Conservation (phyloP, 805 yeast genomes). For the Candida orba region DNA sequence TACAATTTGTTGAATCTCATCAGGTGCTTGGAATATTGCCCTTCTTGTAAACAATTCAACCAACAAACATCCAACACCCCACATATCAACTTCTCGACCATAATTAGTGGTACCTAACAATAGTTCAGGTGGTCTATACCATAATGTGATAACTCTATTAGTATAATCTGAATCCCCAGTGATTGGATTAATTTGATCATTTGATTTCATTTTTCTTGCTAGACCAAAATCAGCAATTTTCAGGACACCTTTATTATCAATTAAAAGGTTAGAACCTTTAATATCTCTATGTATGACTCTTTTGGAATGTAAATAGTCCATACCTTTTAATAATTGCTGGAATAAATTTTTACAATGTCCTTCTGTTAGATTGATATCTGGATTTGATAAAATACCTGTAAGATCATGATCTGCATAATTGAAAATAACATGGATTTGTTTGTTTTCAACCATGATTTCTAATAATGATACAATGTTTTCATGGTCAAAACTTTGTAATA, state of each 20-base stretch:
- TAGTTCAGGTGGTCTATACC: conserved; percentile 97
- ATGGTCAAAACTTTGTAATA: conserved; percentile 78
- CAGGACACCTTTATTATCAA: conserved; percentile 53
- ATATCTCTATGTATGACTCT: conserved; percentile 74
- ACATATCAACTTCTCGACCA: conserved; percentile 85
- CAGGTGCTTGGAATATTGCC: conserved; percentile 82
- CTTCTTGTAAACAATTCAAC: conserved; percentile 69
- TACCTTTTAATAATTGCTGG: conserved; percentile 59
- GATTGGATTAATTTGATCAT: conserved; percentile 36
- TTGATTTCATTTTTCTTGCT: conserved; percentile 65
- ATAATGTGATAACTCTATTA: conserved; percentile 88
- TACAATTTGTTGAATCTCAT: conserved; percentile 78
- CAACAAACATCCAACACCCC: conserved; percentile 94
- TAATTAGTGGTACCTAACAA: conserved; percentile 86
- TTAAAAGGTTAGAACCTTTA: conserved; percentile 70
- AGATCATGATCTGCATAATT: conserved; percentile 93
- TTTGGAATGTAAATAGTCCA: conserved; percentile 60
- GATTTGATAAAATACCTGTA: conserved; percentile 78
- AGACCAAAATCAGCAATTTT: conserved; percentile 80
- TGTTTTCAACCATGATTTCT: conserved; percentile 83
- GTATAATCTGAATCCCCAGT: conserved; percentile 63
- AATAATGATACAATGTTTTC: conserved; percentile 70
- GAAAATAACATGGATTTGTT: conserved; percentile 78
- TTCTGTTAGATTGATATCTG: conserved; percentile 51
- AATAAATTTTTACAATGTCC: conserved; percentile 63